Evolutionary conservation across 108 stramenopile genomes (phyloP), one percentile per base, ranked within the genome.

Genomic region (Cyclotella distinguenda): DNA sequence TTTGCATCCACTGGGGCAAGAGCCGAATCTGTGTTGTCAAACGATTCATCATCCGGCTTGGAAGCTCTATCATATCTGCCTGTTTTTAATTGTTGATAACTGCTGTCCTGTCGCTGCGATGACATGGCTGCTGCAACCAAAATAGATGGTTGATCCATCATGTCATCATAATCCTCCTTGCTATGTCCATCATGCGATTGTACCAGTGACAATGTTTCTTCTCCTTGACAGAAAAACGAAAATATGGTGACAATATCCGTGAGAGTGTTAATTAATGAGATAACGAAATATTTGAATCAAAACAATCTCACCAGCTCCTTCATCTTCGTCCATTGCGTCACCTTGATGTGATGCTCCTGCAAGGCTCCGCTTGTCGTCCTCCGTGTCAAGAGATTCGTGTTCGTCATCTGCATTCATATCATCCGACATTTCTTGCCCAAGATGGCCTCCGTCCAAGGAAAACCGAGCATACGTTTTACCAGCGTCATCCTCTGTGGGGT

Each of bases 371-470:
- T 78, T 78, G 33, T 78, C 77, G 22, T 78, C 77, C 43, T 78
- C 77, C 0, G 77, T 78, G 18, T 74, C 73, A 35, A 74, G 65
- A 7, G 64, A 66, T 63, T 78, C 74, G 40, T 67, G 77, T 46
- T 78, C 77, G 27, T 78, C 77, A 42, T 78, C 77, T 8, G 77
- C 77, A 25, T 62, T 61, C 64, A 77, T 61, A 38, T 65, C 76
- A 21, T 74, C 73, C 22, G 46, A 43, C 16, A 47, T 28, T 31
- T 47, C 45, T 35, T 23, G 25, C 30, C 48, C 54, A 48, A 46
- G 48, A 53, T 60, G 34, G 19, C 44, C 43, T 9, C 45, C 61
- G 40, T 64, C 61, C 6, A 56, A 64, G 16, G 70, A 63, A 38
- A 62, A 54, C 6, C 25, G 42, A 40, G 34, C 56, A 45, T 60